Evolutionary conservation across 2,329 filamentous ascomycete species (phyloP).

Genomic region (Geosmithia putterillii): DNA sequence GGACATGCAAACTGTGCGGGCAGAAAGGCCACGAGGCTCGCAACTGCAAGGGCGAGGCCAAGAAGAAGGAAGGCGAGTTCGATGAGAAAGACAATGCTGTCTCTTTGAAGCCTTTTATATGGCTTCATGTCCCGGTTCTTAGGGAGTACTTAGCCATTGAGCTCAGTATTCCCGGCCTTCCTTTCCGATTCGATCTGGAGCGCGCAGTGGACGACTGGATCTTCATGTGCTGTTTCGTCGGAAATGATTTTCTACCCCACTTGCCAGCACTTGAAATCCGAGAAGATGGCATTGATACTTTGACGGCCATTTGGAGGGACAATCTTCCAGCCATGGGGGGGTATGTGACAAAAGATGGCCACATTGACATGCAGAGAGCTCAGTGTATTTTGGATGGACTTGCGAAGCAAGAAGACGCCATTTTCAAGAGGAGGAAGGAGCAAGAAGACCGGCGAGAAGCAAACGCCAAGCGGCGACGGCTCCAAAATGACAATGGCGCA

Average conservation of each 20-base stretch:
- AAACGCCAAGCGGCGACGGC: constrained; percentile 63
- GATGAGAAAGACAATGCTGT: constrained; percentile 66
- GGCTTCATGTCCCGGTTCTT: constrained; percentile 86
- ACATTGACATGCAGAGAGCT: constrained; percentile 74
- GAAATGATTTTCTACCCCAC: constrained; percentile 96
- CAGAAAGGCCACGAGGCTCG: constrained; percentile 85
- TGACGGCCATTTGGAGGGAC: constrained; percentile 95
- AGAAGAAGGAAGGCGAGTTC: constrained; percentile 66
- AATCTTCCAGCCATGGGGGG: constrained; percentile 86
- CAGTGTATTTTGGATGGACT: constrained; percentile 82
- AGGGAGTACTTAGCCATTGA: constrained; percentile 90
- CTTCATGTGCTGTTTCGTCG: constrained; percentile 98
- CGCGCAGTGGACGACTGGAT: constrained; percentile 96
- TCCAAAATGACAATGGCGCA: constrained; percentile 44
- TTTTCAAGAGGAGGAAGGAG: constrained; percentile 81
- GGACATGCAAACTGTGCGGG: constrained; percentile 78
- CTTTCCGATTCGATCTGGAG: constrained; percentile 86
- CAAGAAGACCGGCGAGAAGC: constrained; percentile 74
- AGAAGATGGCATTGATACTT: constrained; percentile 90
- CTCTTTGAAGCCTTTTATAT: constrained; percentile 86
- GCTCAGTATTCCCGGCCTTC: constrained; percentile 68
- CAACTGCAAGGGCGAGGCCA: constrained; percentile 69
- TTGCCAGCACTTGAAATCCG: constrained; percentile 94
- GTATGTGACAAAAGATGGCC: constrained; percentile 90
- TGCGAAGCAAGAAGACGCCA: constrained; percentile 84